These are phyloP conservation scores for Asterophora lycoperdoides DNA, from an alignment of 768 basidiomycete species.

Conservation along the genomic window DNA sequence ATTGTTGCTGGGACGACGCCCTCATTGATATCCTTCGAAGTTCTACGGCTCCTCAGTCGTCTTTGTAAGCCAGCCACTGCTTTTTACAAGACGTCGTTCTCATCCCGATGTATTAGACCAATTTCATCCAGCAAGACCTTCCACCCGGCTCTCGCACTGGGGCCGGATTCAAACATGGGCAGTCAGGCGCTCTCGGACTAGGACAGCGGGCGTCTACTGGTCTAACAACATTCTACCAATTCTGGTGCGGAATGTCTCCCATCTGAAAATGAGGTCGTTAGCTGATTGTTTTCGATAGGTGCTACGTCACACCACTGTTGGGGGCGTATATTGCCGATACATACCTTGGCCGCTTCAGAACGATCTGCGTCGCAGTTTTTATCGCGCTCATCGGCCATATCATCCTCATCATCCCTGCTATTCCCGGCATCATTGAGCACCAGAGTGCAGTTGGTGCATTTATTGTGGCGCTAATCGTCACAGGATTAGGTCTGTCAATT, in stretches of 20 bases:
- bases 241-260: slow-evolving; percentile 44
- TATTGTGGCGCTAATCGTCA: slow-evolving; percentile 54
- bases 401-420: slow-evolving; percentile 59
- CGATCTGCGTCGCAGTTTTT: slow-evolving; percentile 54
- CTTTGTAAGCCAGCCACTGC: slow-evolving; percentile 32
- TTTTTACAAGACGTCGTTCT: not conserved
- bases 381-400: slow-evolving; percentile 63
- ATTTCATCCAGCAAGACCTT: slow-evolving; percentile 71
- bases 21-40: slow-evolving; percentile 12
- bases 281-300: slow-evolving; percentile 32
- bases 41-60: slow-evolving; percentile 48
- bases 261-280: too few species aligned
- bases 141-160: slow-evolving; percentile 65
- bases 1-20: not conserved
- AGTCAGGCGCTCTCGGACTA: slow-evolving; percentile 63
- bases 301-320: slow-evolving; percentile 60
- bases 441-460: slow-evolving; percentile 16
- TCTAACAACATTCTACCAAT: slow-evolving; percentile 64
- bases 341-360: slow-evolving; percentile 71
- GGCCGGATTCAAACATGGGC: slow-evolving; percentile 46
- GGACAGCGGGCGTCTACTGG: slow-evolving; percentile 74
- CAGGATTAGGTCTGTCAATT: slow-evolving; percentile 36
- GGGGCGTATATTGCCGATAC: slow-evolving; percentile 75
- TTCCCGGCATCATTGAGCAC: slow-evolving; percentile 48
- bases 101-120: slow-evolving; percentile 40